Conservation (phyloP, 352 stramenopile species). For the Phytophthora hybrid region DNA sequence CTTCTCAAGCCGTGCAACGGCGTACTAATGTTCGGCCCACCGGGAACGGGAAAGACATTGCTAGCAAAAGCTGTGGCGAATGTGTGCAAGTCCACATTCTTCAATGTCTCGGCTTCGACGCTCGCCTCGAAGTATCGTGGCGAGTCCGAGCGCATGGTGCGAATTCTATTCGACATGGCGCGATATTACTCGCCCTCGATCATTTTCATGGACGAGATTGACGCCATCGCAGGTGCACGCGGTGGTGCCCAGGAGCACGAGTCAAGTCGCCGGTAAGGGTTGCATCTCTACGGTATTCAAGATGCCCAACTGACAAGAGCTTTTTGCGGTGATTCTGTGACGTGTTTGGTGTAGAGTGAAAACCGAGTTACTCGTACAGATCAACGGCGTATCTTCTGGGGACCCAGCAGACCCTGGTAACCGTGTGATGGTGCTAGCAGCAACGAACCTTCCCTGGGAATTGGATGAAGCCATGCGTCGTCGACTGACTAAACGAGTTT, state of each 20-base stretch:
- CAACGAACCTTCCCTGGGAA: constrained; percentile 97
- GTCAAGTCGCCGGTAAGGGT: constrained; percentile 69
- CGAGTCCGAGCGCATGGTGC: constrained; percentile 96
- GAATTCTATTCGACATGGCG: constrained; percentile 98
- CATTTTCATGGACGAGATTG: constrained; percentile 99
- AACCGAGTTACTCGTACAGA: constrained; percentile 98
- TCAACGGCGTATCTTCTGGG: constrained; percentile 92
- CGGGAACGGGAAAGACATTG: constrained; percentile 92
- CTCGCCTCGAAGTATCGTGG: constrained; percentile 94
- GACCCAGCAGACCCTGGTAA: constrained; percentile 54
- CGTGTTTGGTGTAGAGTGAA: constrained; percentile 85
- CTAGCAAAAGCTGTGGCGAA: constrained; percentile 92
- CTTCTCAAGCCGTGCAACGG: constrained; percentile 82
- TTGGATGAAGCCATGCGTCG: constrained; percentile 96
- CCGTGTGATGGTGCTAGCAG: constrained; percentile 93
- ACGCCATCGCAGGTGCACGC: constrained; percentile 88
- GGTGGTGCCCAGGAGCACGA: constrained; percentile 83
- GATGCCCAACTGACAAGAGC: neutral
- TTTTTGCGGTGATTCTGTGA: neutral
- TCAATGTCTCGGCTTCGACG: constrained; percentile 95
- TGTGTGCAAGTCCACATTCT: constrained; percentile 98
- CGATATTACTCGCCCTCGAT: constrained; percentile 96
- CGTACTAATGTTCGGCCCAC: constrained; percentile 87
- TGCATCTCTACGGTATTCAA: neutral
- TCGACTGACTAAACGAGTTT: constrained; percentile 97